Conservation (phyloP, 345 rosid genomes). For the Diplotaxis tenuifolia region DNA sequence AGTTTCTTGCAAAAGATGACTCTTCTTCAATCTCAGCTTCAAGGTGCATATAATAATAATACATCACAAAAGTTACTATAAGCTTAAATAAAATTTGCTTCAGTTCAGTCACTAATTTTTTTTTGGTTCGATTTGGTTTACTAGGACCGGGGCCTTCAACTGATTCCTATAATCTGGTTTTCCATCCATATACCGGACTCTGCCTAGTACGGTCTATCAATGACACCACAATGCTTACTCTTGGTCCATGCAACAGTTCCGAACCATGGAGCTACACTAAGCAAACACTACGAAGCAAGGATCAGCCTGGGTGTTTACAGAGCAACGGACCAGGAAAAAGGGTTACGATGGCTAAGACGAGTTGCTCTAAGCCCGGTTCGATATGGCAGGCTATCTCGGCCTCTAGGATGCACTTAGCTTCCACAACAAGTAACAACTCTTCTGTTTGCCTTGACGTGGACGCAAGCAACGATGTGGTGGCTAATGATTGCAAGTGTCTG, state of each 20-base stretch:
- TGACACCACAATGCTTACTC: conserved; percentile 38
- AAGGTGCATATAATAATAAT: conserved; percentile 47
- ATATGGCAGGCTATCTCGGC: conserved; percentile 72
- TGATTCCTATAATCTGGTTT: conserved; percentile 56
- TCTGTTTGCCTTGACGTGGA: conserved; percentile 79
- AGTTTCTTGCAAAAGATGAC: conserved; percentile 57
- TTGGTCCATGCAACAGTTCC: conserved; percentile 73
- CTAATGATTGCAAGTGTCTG: conserved; percentile 56
- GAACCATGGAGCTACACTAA: conserved; percentile 71
- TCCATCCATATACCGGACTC: conserved; percentile 77
- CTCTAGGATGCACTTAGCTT: conserved; percentile 75
- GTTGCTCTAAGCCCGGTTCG: conserved; percentile 47
- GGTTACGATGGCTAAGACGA: conserved; percentile 42
- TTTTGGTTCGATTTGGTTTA: conserved; percentile 19
- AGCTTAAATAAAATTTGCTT: background rate
- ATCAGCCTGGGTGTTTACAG: conserved; percentile 65
- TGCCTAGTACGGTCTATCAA: conserved; percentile 51
- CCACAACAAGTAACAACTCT: conserved; percentile 42
- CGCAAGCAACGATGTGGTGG: conserved; percentile 40
- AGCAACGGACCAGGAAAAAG: conserved; percentile 41
- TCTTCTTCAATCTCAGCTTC: conserved; percentile 60
- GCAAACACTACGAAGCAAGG: conserved; percentile 46
- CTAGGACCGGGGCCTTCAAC: conserved; percentile 75
- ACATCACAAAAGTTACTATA: background rate
- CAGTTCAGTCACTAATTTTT: background rate